A percentile compares a stretch with the other conserved stretches of the same genome.
These are phyloP conservation scores for Nematocida parisii DNA, from an alignment of 371 early-diverging fungal species.

Conservation along the genomic window DNA sequence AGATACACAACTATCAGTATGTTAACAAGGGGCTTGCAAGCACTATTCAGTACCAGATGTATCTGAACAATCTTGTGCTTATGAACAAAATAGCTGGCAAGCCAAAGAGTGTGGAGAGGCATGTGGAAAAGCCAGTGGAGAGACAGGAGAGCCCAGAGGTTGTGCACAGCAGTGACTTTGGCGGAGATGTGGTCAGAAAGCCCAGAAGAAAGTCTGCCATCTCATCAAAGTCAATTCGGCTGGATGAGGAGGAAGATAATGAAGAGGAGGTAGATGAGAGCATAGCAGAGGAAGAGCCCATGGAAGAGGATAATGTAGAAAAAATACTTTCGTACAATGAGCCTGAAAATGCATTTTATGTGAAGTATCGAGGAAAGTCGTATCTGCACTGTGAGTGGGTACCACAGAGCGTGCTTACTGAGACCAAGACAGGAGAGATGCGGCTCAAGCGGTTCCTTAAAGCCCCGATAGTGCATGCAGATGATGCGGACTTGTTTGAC, in stretches of 20 bases:
- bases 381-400: constrained; percentile 82
- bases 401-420: constrained; percentile 72
- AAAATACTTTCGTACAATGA: constrained; percentile 65
- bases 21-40: constrained; percentile 55
- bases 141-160: background rate
- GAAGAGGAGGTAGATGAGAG: constrained; percentile 62
- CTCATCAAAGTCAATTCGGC: background rate
- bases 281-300: constrained; percentile 26
- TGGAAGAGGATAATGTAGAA: constrained; percentile 66
- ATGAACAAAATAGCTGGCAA: constrained; percentile 51
- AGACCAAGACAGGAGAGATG: constrained; percentile 75
- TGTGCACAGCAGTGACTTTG: background rate
- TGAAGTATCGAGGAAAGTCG: constrained; percentile 66
- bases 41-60: constrained; percentile 59
- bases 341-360: constrained; percentile 62
- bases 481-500: constrained; percentile 58
- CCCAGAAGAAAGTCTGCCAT: constrained; percentile 24
- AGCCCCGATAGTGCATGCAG: constrained; percentile 13
- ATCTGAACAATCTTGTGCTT: constrained; percentile 53
- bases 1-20: constrained; percentile 58
- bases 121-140: background rate
- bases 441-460: constrained; percentile 72
- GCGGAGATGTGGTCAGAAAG: background rate
- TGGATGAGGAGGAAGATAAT: constrained; percentile 19
- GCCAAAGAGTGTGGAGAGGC: constrained; percentile 2